Evolutionary conservation across 2,329 filamentous ascomycete species (phyloP), one percentile per base, ranked within the genome.

Genomic region (Botryosphaeria dothidea): DNA sequence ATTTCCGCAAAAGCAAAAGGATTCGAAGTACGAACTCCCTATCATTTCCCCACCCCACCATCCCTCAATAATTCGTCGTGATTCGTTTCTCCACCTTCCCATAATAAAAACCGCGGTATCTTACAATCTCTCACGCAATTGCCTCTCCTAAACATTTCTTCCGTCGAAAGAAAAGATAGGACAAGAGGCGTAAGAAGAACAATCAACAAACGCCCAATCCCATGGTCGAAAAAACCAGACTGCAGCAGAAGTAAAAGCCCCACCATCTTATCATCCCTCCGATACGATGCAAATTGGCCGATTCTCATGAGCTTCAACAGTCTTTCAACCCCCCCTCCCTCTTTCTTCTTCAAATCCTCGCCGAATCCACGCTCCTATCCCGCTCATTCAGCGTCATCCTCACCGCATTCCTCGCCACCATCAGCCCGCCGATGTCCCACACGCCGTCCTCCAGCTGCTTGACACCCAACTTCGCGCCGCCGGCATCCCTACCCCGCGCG

Each of bases 281-380:
- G 4, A 23, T 23, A n/a, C 19, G 31, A 25, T 56, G 51, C 51
- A 56, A 56, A 56, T 56, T 56, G 34, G 51, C 31, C 31, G 19
- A 25, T 29, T 19, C 27, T 21, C 19, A 17, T 56, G 31, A 11
- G n/a, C 31, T 21, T 36, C 23, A 8, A 6, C 51, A 56, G 21
- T 56, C 51, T 9, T 9, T 56, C 49, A 25, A 34, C n/a, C 15
- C 29, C 27, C 19, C n/a, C 51, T 17, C 51, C 31, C 23, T n/a
- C 15, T n/a, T n/a, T 25, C 51, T 23, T 11, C 19, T 36, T 54
- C 48, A 63, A 48, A 63, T 63, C 48, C 61, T 43, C 17, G 61
- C 31, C 34, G 48, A 54, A 63, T 63, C 61, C 34, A 63, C 61
- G n/a, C 48, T 54, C 61, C 61, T 54, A 15, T 63, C 61, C 25